These are phyloP conservation scores for Aphanomyces invadans DNA, from an alignment of 352 stramenopile genomes.

Conservation along the genomic window DNA sequence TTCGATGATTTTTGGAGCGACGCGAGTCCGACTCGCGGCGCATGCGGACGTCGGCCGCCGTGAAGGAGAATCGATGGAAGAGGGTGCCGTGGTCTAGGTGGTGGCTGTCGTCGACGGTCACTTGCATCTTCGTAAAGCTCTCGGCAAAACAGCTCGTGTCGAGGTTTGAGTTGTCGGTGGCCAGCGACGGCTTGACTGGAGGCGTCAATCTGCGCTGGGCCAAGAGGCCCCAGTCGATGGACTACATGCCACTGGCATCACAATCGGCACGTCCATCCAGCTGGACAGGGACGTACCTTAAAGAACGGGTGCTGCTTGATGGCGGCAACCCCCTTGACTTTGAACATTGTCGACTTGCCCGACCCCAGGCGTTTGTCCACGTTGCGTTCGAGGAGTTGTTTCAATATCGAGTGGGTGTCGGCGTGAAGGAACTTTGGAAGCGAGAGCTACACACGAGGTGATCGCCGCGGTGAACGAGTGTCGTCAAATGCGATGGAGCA, in stretches of 20 bases:
- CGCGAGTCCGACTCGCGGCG: not conserved
- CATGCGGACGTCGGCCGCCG: slow-evolving; percentile 9
- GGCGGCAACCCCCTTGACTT: slow-evolving; percentile 93
- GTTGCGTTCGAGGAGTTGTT: slow-evolving; percentile 95
- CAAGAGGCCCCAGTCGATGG: slow-evolving; percentile 92
- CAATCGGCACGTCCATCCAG: not conserved
- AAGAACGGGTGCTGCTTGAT: slow-evolving; percentile 97
- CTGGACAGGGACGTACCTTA: slow-evolving; percentile 25
- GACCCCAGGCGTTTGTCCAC: slow-evolving; percentile 91
- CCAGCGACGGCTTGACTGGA: slow-evolving; percentile 70
- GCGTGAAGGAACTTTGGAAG: slow-evolving; percentile 74
- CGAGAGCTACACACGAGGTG: slow-evolving; percentile 33
- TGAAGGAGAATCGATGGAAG: slow-evolving; percentile 21
- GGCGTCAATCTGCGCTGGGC: slow-evolving; percentile 86
- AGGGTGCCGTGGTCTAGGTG: not conserved
- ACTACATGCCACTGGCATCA: slow-evolving; percentile 13
- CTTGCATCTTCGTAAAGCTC: slow-evolving; percentile 25
- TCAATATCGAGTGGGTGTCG: slow-evolving; percentile 91
- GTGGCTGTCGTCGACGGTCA: not conserved
- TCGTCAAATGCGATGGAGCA: too few species aligned
- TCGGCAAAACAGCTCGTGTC: slow-evolving; percentile 25
- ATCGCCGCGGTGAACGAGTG: too few species aligned
- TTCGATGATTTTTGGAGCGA: too few species aligned
- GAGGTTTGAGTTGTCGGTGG: not conserved
- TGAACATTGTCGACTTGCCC: slow-evolving; percentile 95